Evolutionary conservation across 2,329 filamentous ascomycete species (phyloP).

Genomic region (Ilyonectria sp.): DNA sequence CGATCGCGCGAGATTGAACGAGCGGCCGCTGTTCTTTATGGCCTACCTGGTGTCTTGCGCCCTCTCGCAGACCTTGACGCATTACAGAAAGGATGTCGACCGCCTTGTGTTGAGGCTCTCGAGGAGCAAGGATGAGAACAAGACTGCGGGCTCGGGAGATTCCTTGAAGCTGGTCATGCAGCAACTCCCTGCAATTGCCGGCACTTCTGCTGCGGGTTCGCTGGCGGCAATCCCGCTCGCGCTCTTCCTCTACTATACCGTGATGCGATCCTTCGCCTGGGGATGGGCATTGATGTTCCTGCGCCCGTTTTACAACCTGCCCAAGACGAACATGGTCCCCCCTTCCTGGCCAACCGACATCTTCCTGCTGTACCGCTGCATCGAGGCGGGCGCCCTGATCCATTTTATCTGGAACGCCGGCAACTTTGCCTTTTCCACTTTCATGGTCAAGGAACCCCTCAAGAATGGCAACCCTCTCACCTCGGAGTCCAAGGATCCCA

Average conservation of each 20-base stretch:
- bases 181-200: conserved; percentile 58
- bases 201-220: conserved; percentile 57
- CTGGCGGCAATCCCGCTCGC: conserved; percentile 61
- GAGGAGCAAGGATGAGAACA: conserved; percentile 46
- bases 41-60: conserved; percentile 79
- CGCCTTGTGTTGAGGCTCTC: conserved; percentile 64
- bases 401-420: conserved; percentile 82
- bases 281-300: conserved; percentile 78
- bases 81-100: conserved; percentile 83
- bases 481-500: conserved; percentile 88
- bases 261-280: conserved; percentile 78
- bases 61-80: conserved; percentile 76
- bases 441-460: conserved; percentile 84
- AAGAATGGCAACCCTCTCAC: conserved; percentile 91
- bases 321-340: conserved; percentile 77
- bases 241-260: conserved; percentile 72
- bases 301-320: conserved; percentile 81
- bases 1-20: conserved; percentile 85
- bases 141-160: conserved; percentile 43
- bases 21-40: conserved; percentile 86
- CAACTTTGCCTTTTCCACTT: conserved; percentile 84
- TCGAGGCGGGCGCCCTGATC: conserved; percentile 76
- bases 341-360: conserved; percentile 70
- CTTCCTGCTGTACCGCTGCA: conserved; percentile 69
- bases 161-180: conserved; percentile 55